Conservation (phyloP, 495 filamentous ascomycete species). For the Penicillium parvum region DNA sequence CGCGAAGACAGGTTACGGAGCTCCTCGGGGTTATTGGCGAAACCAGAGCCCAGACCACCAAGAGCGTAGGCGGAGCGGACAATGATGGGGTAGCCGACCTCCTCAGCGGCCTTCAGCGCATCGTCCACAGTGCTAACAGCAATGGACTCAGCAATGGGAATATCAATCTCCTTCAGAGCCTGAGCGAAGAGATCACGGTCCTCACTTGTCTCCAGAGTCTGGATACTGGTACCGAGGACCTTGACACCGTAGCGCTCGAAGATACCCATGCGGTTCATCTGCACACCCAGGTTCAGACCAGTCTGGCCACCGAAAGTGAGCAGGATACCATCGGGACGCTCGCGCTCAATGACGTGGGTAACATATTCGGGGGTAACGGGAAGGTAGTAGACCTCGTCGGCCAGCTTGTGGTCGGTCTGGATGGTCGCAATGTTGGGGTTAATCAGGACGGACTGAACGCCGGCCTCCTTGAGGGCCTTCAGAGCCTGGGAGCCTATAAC, state of each 20-base stretch:
- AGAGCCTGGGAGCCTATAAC: conserved; percentile 83
- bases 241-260: conserved; percentile 93
- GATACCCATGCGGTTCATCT: conserved; percentile 94
- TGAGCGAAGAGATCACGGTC: conserved; percentile 94
- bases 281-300: conserved; percentile 89
- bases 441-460: conserved; percentile 89
- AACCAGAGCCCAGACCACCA: conserved; percentile 94
- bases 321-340: conserved; percentile 92
- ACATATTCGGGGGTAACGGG: conserved; percentile 97
- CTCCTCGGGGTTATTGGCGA: conserved; percentile 89
- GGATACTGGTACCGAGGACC: conserved; percentile 90
- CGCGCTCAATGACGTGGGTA: conserved; percentile 88
- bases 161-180: conserved; percentile 88
- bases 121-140: conserved; percentile 88
- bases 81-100: conserved; percentile 94
- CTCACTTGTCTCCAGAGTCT: conserved; percentile 91
- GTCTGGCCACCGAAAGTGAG: conserved; percentile 97
- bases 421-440: conserved; percentile 99
- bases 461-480: conserved; percentile 94
- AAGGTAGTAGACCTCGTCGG: conserved; percentile 97
- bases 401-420: conserved; percentile 94
- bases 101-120: conserved; percentile 77
- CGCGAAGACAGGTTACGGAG: conserved; percentile 86
- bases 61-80: conserved; percentile 94
- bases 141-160: conserved; percentile 93